Evolutionary conservation across 2,329 filamentous ascomycete genomes (phyloP), one percentile per base, ranked within the genome.

Genomic region (Hymenotorrendiella dingleyae): DNA sequence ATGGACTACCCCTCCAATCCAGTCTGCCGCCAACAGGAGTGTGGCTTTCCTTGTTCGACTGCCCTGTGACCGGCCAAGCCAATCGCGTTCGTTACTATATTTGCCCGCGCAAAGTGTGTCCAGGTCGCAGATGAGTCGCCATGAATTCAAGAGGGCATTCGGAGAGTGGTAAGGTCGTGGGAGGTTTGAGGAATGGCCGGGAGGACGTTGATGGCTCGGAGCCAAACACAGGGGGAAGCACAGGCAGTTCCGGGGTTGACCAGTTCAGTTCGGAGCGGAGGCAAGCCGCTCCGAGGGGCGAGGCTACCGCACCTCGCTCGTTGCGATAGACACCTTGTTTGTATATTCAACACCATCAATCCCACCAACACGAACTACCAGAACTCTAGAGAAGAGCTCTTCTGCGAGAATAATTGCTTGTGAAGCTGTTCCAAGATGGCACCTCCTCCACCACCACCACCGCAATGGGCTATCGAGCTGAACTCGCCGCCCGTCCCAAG

Each of bases 381-480:
- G 7, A 11, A 16, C 17, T 21, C 6, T 6, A 11, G 17, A 7
- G 4, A 3, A 34, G 30, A n/a, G n/a, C n/a, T n/a, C n/a, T n/a
- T n/a, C n/a, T n/a, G n/a, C n/a, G n/a, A n/a, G n/a, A n/a, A n/a
- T n/a, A n/a, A n/a, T n/a, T n/a, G n/a, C n/a, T 34, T 34, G 5
- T 12, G 19, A 20, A 16, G 30, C 19, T 34, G 30, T 20, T 17
- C 16, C 19, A 61, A 65, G 46, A 60, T 62, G 54, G 40, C 53
- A 19, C 28, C 45, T 54, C 60, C 43, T 46, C 62, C 62, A 32
- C 67, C 69, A 29, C 72, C 69, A 36, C 74, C 73, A 36, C 90
- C 90, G 24, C 71, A 76, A 73, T 98, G 93, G 93, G 86, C 91
- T 24, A 66, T 82, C 52, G 82, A 94, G 58, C 76, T 97, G 54